Evolutionary conservation across 169 alveolate genomes (phyloP), one percentile per base, ranked within the genome.

Genomic region (Babesia gibsoni): DNA sequence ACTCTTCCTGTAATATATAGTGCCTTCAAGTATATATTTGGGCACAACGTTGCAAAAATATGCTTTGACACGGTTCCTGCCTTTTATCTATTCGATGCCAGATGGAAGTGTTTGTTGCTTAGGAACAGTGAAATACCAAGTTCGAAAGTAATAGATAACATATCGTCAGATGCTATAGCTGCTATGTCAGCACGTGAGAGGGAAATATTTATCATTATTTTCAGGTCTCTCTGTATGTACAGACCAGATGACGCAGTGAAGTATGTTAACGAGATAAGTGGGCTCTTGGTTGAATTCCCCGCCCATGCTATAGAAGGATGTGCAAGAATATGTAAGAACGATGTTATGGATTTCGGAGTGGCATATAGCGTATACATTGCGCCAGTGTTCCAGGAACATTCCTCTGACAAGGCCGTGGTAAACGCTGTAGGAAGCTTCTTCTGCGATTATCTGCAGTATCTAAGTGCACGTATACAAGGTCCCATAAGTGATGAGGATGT

Each of bases 181-280:
- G 56, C 72, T 1, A 43, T 43, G 72, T 30, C 56, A 1, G 29
- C 56, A n/a, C 25, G 23, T 10, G 59, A 61, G n/a, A 42, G 52
- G 43, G 58, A 41, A 32, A 58, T 46, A 8, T 46, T 45, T 23
- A 61, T 61, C 22, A 42, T 7, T 25, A 58, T 61, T 0, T 61
- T 61, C 32, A 27, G 59, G 0, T 16, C 72, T 4, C 45, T 61
- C 41, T 61, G 58, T 36, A 61, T 45, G 45, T 61, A 61, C 37
- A 37, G 72, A 0, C 72, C 72, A 22, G 72, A 61, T 4, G 72
- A 61, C 50, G 72, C 72, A 12, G 48, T 61, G 22, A 61, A 61
- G 32, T 30, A 23, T 10, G 72, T 61, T n/a, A 61, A 61, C 36
- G 46, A 27, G 36, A 12, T 22, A 5, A 48, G 59, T 12, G 23